A percentile compares a stretch with the other conserved stretches of the same genome.
These are phyloP conservation scores for Agarophyton chilense DNA, from an alignment of 23 red algal species.

Conservation along the genomic window DNA sequence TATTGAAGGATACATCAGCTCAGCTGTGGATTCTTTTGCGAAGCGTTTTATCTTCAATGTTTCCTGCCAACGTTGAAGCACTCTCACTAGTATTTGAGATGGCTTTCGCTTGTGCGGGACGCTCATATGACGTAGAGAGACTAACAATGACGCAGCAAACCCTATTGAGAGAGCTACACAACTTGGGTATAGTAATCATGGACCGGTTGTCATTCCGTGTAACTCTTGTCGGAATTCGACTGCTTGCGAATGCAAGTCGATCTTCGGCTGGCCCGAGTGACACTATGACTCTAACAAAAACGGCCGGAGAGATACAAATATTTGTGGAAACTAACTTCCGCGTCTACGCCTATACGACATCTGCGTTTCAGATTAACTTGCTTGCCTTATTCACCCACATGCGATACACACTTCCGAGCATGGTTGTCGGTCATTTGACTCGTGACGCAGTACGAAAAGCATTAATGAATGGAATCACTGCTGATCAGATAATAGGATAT, in stretches of 20 bases:
- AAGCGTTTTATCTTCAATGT: slow-evolving; percentile 37
- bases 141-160: slow-evolving; percentile 32
- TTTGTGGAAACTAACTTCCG: slow-evolving; percentile 99
- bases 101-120: slow-evolving; percentile 33
- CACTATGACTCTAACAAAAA: slow-evolving; percentile 7
- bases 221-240: slow-evolving; percentile 49
- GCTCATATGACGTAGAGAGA: slow-evolving; percentile 20
- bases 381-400: slow-evolving; percentile 91
- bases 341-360: slow-evolving; percentile 95
- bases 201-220: slow-evolving; percentile 29
- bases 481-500: slow-evolving; percentile 93
- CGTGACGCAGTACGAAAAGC: slow-evolving; percentile 82
- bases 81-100: slow-evolving; percentile 61
- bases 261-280: slow-evolving; percentile 17
- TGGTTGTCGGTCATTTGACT: slow-evolving; percentile 92
- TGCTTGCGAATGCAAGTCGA: slow-evolving; percentile 48
- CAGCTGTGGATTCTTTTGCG: slow-evolving; percentile 90
- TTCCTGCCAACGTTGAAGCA: slow-evolving; percentile 13
- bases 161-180: slow-evolving; percentile 45
- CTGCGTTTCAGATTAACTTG: slow-evolving; percentile 85
- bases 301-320: slow-evolving; percentile 74
- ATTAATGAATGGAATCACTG: slow-evolving; percentile 95
- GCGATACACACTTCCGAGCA: slow-evolving; percentile 83
- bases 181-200: slow-evolving; percentile 73
- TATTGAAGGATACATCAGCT: slow-evolving; percentile 78